Percentiles rank a stretch among this genome's conserved stretches.
Evolutionary conservation across 345 rosid species (phyloP).

Genomic region (Camelina neglecta): DNA sequence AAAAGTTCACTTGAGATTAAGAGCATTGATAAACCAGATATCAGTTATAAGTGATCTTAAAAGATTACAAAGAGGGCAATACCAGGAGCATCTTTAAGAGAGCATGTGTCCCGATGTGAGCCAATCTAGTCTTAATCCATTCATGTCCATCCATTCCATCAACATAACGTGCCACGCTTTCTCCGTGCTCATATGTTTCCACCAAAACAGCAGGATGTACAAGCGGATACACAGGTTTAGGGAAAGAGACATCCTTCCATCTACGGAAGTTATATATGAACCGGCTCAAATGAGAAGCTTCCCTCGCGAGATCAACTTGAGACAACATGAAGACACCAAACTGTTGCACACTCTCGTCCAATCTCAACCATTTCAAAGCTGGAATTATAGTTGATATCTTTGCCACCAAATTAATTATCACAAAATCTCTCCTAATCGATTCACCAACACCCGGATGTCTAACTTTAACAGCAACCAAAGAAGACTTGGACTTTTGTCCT

Average conservation of each 20-base stretch:
- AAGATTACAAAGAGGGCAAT: constrained; percentile 17
- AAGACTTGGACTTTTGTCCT: constrained; percentile 73
- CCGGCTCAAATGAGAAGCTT: constrained; percentile 95
- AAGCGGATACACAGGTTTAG: constrained; percentile 96
- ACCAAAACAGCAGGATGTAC: constrained; percentile 99
- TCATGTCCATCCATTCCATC: constrained; percentile 85
- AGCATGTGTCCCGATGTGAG: constrained; percentile 98
- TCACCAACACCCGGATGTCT: constrained; percentile 99
- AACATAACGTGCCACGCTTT: constrained; percentile 80
- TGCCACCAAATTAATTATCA: constrained; percentile 75
- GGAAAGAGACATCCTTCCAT: constrained; percentile 98
- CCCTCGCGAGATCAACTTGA: constrained; percentile 99
- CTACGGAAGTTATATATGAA: constrained; percentile 93
- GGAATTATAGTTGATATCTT: constrained; percentile 77
- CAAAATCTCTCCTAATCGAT: constrained; percentile 91
- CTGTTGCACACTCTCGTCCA: constrained; percentile 97
- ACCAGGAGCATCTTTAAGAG: constrained; percentile 99
- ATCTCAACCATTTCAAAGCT: constrained; percentile 85
- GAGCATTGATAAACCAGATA: neutral
- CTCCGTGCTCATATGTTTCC: constrained; percentile 95
- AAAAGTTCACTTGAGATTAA: constrained; percentile 17
- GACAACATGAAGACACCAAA: constrained; percentile 98
- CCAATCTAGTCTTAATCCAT: constrained; percentile 77
- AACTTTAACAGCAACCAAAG: constrained; percentile 95
- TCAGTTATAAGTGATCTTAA: constrained; percentile 16